Evolutionary conservation across 148 eudicot species (phyloP).

Genomic region (Salicornia ramosissima): DNA sequence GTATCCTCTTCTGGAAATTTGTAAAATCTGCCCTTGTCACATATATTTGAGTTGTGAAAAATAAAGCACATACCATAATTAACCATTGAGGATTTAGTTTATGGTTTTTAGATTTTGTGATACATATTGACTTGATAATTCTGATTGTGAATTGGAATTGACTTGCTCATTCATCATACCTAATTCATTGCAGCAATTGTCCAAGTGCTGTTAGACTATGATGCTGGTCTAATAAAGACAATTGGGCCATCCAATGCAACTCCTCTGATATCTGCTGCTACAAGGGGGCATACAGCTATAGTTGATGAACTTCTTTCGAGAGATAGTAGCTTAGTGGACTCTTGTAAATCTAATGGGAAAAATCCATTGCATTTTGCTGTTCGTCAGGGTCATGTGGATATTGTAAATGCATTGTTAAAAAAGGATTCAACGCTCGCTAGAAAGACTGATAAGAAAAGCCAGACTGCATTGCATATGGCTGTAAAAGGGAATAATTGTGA

Average conservation of each 20-base stretch:
- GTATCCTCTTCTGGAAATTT: background rate
- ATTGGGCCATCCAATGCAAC: slow-evolving; percentile 64
- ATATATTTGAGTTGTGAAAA: background rate
- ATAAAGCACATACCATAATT: background rate
- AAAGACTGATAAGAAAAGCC: slow-evolving; percentile 78
- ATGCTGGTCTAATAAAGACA: slow-evolving; percentile 58
- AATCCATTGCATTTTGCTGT: slow-evolving; percentile 85
- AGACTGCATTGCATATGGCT: slow-evolving; percentile 88
- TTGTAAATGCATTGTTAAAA: slow-evolving; percentile 65
- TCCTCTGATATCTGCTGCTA: slow-evolving; percentile 76
- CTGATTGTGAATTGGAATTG: background rate
- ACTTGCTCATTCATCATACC: slow-evolving; percentile 13
- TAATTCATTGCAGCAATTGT: slow-evolving; percentile 55
- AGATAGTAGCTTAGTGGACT: slow-evolving; percentile 62
- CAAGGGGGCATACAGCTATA: slow-evolving; percentile 65
- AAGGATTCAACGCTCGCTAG: slow-evolving; percentile 69
- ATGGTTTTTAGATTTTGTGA: too few relatives aligned
- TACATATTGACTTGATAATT: background rate
- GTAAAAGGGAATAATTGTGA: slow-evolving; percentile 77
- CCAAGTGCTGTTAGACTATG: slow-evolving; percentile 64
- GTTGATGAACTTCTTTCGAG: slow-evolving; percentile 66
- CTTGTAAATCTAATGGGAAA: slow-evolving; percentile 71
- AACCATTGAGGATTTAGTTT: background rate
- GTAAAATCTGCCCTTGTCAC: background rate
- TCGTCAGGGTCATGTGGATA: slow-evolving; percentile 70